Evolutionary conservation across 805 yeast genomes (phyloP), one percentile per base, ranked within the genome.

Genomic region (Kazachstania viticola): DNA sequence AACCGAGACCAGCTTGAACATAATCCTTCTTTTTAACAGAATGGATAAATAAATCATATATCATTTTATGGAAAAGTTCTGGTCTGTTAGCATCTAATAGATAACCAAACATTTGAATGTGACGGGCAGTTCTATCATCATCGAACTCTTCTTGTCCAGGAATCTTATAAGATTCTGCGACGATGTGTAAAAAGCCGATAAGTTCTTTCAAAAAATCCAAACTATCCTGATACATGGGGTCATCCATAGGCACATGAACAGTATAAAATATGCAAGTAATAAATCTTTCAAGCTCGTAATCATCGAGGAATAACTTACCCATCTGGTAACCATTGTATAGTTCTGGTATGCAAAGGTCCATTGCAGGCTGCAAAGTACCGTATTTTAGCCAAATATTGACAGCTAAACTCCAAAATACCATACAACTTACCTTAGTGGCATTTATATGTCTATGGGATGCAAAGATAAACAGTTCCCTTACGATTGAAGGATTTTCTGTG

Each of bases 141-240:
- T 80, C 88, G 54, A 79, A 85, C 47, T 83, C 94, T 26, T 75
- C 75, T 14, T 85, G 85, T 29, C 66, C 68, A 11, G 95, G 95
- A 35, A 84, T 83, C 36, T 71, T 68, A 44, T 71, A 71, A 44
- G 79, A 69, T 45, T 80, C 83, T 38, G 72, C 66, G 46, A 80
- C 64, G 12, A 74, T 71, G 33, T 66, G 72, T 36, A 82, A 56
- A 54, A 81, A 80, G 16, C 73, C 76, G 17, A 72, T 55, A 24
- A 81, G 44, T 27, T 69, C 71, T 35, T 64, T 65, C 33, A 78
- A 62, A 34, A 74, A 71, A 24, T 59, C 59, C 37, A 65, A 57
- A 25, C 75, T 60, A 17, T 69, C 58, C 1, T 51, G 51, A 39
- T 65, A 73, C 1, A 81, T 75, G 35, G 69, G 79, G 50, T 79